Percentiles rank a stretch among this genome's conserved stretches.
phyloP scores from a whole-genome alignment of 148 eudicot species.

The Cornus florida region DNA sequence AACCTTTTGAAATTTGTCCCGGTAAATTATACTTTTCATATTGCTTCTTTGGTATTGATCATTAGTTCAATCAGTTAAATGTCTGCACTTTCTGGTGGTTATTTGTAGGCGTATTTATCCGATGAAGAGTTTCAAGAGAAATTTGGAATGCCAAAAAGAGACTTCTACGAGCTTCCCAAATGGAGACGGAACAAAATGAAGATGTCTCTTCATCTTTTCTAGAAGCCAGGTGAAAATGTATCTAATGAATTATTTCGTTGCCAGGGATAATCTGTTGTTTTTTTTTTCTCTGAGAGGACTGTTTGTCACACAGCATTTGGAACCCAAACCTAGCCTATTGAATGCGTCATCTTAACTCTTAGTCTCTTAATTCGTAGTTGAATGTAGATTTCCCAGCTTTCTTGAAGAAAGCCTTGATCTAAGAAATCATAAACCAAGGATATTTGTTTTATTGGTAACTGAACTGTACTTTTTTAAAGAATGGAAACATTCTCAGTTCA shows the following conservation, averaged over 20 bases:
- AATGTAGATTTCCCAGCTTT: no score
- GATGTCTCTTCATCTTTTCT: conserved; percentile 34
- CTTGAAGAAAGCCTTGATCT: no score
- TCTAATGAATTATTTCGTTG: not conserved
- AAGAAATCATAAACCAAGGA: no score
- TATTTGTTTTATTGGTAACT: no score
- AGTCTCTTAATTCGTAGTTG: not conserved
- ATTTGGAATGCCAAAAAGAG: conserved; percentile 35
- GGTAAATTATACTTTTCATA: not conserved
- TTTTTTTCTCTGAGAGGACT: not conserved
- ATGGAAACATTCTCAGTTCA: no score
- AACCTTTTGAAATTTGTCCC: not conserved
- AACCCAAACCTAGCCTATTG: not conserved
- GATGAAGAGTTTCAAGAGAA: conserved; percentile 36
- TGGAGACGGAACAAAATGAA: conserved; percentile 49
- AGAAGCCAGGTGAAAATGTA: not conserved
- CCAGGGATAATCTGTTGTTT: not conserved
- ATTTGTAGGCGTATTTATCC: conserved; percentile 37
- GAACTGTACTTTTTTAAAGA: no score
- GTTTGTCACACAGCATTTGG: not conserved
- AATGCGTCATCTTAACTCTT: not conserved
- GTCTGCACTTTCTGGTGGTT: not conserved
- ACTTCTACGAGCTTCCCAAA: conserved; percentile 37
- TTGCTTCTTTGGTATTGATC: not conserved
- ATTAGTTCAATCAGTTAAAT: not conserved